Conservation (phyloP, 352 stramenopile species). For the Pythium volutum region DNA sequence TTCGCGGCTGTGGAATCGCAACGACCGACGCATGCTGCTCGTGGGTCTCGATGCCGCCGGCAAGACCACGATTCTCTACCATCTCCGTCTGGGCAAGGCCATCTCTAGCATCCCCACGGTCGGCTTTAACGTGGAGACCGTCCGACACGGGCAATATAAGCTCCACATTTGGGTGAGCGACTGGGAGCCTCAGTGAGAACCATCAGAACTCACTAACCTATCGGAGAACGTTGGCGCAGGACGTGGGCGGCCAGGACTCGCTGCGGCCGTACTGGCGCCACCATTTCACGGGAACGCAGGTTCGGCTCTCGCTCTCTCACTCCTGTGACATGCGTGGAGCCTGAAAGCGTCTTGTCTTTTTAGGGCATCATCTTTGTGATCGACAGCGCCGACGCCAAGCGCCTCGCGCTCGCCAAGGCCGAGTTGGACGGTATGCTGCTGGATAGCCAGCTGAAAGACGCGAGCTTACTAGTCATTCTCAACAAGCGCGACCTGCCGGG, state of each 20-base stretch:
- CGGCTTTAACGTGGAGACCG: constrained; percentile 82
- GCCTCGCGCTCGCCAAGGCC: constrained; percentile 64
- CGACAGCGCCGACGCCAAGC: constrained; percentile 66
- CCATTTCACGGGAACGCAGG: constrained; percentile 83
- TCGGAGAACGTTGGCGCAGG: constrained; percentile 28
- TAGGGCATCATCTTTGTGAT: constrained; percentile 84
- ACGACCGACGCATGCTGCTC: constrained; percentile 72
- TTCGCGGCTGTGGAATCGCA: constrained; percentile 70
- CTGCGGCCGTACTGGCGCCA: constrained; percentile 81
- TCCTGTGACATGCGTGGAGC: background rate
- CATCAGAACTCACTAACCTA: too few relatives aligned
- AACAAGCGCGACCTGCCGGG: constrained; percentile 76
- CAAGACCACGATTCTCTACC: constrained; percentile 84
- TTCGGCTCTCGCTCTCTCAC: constrained; percentile 11
- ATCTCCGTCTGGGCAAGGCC: constrained; percentile 66
- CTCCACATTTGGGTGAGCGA: constrained; percentile 70
- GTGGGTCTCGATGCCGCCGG: constrained; percentile 71
- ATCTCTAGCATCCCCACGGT: constrained; percentile 80
- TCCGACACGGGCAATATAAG: constrained; percentile 69
- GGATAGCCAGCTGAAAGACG: constrained; percentile 62
- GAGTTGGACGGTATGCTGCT: constrained; percentile 69
- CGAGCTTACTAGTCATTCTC: constrained; percentile 63
- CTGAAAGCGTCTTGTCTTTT: background rate
- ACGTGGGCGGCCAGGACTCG: constrained; percentile 79
- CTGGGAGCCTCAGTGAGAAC: too few relatives aligned